Evolutionary conservation across 352 stramenopile genomes (phyloP).

Genomic region (Pythium brassicae): DNA sequence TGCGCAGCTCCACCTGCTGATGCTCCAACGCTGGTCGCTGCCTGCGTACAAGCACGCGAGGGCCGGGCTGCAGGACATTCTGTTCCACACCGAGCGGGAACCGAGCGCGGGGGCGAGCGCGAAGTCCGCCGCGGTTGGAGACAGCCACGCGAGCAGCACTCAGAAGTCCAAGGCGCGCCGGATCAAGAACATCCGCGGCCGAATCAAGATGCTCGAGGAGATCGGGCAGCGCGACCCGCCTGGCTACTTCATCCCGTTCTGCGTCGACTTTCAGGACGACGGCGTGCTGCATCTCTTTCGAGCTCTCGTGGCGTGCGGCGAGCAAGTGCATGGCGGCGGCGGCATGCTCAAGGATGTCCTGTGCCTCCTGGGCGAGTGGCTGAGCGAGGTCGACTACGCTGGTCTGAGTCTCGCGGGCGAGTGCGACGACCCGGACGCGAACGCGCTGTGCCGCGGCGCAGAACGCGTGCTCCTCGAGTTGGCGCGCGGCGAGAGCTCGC

Average conservation of each 20-base stretch:
- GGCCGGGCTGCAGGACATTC: conserved; percentile 46
- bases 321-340: neutral
- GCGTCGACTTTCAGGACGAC: conserved; percentile 44
- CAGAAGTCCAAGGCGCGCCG: conserved; percentile 41
- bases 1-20: conserved; percentile 25
- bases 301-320: conserved; percentile 14
- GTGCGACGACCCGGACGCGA: conserved; percentile 15
- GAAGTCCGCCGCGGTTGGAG: conserved; percentile 6
- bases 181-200: conserved; percentile 57
- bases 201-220: conserved; percentile 36
- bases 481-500: conserved; percentile 1
- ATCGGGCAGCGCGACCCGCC: conserved; percentile 28
- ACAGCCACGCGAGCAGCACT: conserved; percentile 1
- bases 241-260: conserved; percentile 64
- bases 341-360: conserved; percentile 24
- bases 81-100: conserved; percentile 35
- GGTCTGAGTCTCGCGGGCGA: conserved; percentile 20
- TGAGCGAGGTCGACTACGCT: conserved; percentile 38
- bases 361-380: conserved; percentile 23
- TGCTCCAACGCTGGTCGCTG: conserved; percentile 32
- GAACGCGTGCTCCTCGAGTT: conserved; percentile 21
- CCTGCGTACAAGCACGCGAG: conserved; percentile 40
- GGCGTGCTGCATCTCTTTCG: conserved; percentile 33
- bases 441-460: conserved; percentile 18
- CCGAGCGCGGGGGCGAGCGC: conserved; percentile 2